Base-by-base conservation (phyloP, 2,329 filamentous ascomycete species). In the Cladosporium oxysporum region DNA sequence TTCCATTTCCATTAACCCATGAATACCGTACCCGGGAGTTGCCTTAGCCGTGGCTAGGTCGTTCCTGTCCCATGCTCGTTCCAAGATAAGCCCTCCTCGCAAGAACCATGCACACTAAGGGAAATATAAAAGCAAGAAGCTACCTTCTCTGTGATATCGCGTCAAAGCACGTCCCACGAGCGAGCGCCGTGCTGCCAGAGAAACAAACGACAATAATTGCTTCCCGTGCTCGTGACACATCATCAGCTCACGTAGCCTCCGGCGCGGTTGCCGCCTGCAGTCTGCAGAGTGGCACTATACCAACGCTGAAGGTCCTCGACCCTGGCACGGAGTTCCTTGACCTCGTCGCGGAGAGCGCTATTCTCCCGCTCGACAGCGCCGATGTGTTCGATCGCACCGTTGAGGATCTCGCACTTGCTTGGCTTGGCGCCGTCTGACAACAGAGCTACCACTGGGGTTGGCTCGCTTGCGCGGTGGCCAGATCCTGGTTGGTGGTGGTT, bases 341-440 rank as follows among this genome's bases (percentile, higher is more conserved):
- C 67, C 64, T 76, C 71, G 21, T 68, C 66, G 69, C 70, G 71
- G 58, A 77, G 61, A 12, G 63, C 68, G 33, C 64, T 58, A 28
- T 74, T 74, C 66, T 76, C 72, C 64, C 70, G 68, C 33, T 71
- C 71, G 62, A 76, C 59, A 16, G 67, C 68, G 5, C 70, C 69
- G 52, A 77, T 77, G 50, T 77, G 72, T 55, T 76, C 75, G 65
- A 77, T 75, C 5, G 75, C 75, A 10, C 74, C 74, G 37, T 73
- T 74, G 35, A 77, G 65, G 21, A 77, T 73, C 71, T 76, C 74
- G 61, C 75, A 77, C 67, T 77, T 78, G 70, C 75, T 77, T 8
- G 75, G 76, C 70, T 76, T 77, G 11, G 71, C 71, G n/a, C 69
- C 70, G 50, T 72, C 72, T 7, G 66, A 68, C 31, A 67, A 53